Conservation (phyloP, 441 rosid species). For the Pelargonium hybrid region DNA sequence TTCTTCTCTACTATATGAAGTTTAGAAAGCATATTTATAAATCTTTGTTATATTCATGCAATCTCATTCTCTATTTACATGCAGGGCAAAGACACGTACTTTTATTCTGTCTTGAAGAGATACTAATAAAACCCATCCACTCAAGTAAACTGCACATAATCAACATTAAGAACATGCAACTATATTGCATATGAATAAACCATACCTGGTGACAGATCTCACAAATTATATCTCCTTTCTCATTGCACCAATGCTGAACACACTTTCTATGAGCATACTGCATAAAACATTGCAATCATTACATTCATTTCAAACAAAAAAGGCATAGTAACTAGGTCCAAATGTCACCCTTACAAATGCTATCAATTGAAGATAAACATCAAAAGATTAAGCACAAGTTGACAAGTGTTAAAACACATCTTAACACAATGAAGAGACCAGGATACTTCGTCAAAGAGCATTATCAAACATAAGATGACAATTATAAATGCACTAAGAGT, state of each 20-base stretch:
- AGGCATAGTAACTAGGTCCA: not conserved
- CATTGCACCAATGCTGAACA: slow-evolving; percentile 88
- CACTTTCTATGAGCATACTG: slow-evolving; percentile 87
- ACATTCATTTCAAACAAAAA: slow-evolving; percentile 1
- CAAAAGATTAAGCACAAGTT: not conserved
- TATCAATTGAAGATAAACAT: not conserved
- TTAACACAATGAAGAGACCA: not conserved
- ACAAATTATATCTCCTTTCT: slow-evolving; percentile 71
- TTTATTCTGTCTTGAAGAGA: not conserved
- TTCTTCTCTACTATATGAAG: too few relatives aligned
- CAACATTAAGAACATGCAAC: not conserved
- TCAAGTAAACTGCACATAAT: not conserved
- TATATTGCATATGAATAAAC: not conserved
- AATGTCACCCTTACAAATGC: not conserved
- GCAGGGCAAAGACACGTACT: not conserved
- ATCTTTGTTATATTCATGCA: not conserved
- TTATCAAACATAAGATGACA: not conserved
- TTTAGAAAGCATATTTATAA: not conserved
- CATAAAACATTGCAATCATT: slow-evolving; percentile 11
- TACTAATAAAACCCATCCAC: not conserved
- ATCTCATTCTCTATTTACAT: not conserved
- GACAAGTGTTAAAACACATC: not conserved
- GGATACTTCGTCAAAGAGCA: not conserved
- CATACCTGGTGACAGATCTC: slow-evolving; percentile 78
- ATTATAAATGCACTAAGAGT: too few relatives aligned